Percentiles rank a stretch among this genome's conserved stretches.
Evolutionary conservation across 2,329 filamentous ascomycete species (phyloP).

Genomic region (Verticillium klebahnii): DNA sequence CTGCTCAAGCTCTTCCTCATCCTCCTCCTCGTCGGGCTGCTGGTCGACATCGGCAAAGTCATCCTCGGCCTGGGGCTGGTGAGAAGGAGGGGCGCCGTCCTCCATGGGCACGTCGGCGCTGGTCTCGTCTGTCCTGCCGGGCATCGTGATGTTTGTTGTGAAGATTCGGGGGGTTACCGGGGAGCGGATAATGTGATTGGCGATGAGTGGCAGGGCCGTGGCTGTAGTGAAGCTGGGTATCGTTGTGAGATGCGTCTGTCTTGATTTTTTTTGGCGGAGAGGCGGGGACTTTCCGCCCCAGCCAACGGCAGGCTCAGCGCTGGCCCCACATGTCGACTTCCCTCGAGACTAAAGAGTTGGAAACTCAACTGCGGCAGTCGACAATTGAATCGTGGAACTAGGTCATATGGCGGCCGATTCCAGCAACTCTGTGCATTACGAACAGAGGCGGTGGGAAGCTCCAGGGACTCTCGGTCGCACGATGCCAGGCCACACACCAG

Average conservation of each 20-base stretch:
- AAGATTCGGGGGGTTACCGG: background rate
- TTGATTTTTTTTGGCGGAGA: background rate
- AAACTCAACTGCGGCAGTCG: background rate
- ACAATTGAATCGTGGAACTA: background rate
- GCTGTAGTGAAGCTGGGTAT: background rate
- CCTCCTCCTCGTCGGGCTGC: constrained; percentile 37
- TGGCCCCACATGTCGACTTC: background rate
- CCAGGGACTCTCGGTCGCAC: no score
- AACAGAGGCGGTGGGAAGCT: no score
- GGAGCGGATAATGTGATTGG: background rate
- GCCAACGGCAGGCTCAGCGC: background rate
- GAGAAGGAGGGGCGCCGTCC: constrained; percentile 24
- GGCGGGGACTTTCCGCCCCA: background rate
- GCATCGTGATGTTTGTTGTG: constrained; percentile 25
- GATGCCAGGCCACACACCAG: no score
- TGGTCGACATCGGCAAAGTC: constrained; percentile 26
- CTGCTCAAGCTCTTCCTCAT: constrained; percentile 48
- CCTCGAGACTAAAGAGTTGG: background rate
- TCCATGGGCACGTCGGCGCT: constrained; percentile 31
- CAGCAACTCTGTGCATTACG: no score
- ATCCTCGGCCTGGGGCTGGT: constrained; percentile 27
- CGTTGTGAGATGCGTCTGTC: background rate
- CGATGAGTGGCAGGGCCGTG: background rate
- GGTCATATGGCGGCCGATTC: no score
- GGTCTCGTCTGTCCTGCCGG: constrained; percentile 37